Evolutionary conservation across 2,329 filamentous ascomycete species (phyloP).

Genomic region (Botryotinia calthae): DNA sequence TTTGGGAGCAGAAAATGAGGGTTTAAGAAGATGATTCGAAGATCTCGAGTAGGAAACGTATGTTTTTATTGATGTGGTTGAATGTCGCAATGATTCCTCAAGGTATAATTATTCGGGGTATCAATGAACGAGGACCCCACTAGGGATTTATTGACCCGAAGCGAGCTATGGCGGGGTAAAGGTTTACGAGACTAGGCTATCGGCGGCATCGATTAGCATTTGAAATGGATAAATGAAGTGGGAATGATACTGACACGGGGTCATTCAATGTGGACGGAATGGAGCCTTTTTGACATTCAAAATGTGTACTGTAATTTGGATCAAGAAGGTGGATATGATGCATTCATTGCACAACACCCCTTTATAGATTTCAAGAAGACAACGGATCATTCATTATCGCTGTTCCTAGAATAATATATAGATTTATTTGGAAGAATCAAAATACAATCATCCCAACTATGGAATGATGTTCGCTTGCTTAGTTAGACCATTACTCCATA

Average conservation of each 20-base stretch:
- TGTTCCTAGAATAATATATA: background rate
- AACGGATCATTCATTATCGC: too few species aligned
- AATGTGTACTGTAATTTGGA: background rate
- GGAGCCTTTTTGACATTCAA: background rate
- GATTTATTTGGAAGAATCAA: background rate
- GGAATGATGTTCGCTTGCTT: background rate
- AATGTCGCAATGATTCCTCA: background rate
- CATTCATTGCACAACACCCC: background rate
- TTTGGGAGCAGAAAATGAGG: background rate
- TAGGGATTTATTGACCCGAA: slow-evolving; percentile 18
- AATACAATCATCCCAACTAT: background rate
- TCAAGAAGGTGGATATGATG: background rate
- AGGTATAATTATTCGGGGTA: slow-evolving; percentile 12
- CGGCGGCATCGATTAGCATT: background rate
- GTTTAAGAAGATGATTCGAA: background rate
- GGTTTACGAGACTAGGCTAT: background rate
- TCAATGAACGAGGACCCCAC: slow-evolving; percentile 17
- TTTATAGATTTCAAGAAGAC: background rate
- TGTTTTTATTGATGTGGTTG: background rate
- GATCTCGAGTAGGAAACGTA: background rate
- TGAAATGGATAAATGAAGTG: background rate
- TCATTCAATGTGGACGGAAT: background rate
- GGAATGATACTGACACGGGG: background rate
- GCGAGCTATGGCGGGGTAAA: slow-evolving; percentile 15
- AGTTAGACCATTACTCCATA: background rate